phyloP scores from a whole-genome alignment of 345 rosid genomes.

The Eucalyptus polyanthemos region DNA sequence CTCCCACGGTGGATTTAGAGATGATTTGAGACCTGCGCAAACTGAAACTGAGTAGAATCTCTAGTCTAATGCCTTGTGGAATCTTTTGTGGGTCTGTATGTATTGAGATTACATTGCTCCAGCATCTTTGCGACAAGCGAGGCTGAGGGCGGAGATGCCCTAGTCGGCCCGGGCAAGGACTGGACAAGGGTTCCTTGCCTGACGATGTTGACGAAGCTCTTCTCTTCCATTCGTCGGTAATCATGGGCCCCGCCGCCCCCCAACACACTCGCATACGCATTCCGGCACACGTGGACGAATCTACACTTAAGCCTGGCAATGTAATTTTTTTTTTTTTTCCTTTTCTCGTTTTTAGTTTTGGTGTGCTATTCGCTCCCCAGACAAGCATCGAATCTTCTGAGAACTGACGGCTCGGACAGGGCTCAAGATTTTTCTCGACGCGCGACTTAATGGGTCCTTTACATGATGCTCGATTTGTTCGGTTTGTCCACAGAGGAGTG shows the following conservation, averaged over 20 bases:
- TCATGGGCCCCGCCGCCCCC: neutral
- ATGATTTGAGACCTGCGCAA: no score
- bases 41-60: no score
- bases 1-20: no score
- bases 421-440: conserved; percentile 1
- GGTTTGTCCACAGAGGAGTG: neutral
- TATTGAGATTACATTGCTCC: no score
- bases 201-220: conserved; percentile 14
- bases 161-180: no score
- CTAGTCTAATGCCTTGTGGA: no score
- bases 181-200: no score
- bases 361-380: conserved; percentile 9
- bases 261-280: neutral
- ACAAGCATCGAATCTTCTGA: conserved; percentile 38
- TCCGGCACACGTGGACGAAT: no score
- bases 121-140: no score
- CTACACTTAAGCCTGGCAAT: neutral
- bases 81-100: no score
- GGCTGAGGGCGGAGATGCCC: no score
- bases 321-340: neutral
- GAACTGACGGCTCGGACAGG: conserved; percentile 20
- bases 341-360: neutral
- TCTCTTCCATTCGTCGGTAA: conserved; percentile 29
- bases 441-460: neutral
- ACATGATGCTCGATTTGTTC: neutral